Evolutionary conservation across 2,329 filamentous ascomycete genomes (phyloP), one percentile per base, ranked within the genome.

Genomic region (Colletotrichum sp.): DNA sequence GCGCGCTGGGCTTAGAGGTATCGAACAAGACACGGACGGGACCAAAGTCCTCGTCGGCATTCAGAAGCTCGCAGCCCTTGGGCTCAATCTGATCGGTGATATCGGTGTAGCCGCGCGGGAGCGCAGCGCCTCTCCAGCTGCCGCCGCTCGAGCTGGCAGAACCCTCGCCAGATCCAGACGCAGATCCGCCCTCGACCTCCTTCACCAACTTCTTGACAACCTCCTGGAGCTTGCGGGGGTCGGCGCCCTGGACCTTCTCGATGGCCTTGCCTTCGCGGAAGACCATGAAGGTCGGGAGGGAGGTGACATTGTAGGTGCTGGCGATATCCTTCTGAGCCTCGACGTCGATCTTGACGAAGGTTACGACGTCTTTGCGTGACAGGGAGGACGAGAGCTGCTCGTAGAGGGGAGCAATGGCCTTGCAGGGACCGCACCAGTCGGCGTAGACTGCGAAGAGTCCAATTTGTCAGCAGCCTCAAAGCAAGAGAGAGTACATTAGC

Each of bases 241-340:
- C 92, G 65, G 95, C 95, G 61, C 96, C 96, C 82, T 91, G 89
- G 76, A 97, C 91, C 80, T 92, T 93, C 69, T 94, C 90, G 63
- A 92, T 90, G 72, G 92, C 87, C 78, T 92, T 89, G 79, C 93
- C 93, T 82, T 94, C 90, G 80, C 94, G 93, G 88, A 95, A 98
- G 81, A 98, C 90, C 82, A 99, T 91, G 85, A 99, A 98, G n/a
- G 96, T 98, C 11, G 97, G 97, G 82, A 96, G 93, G 85, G 92
- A 91, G 25, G 92, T 93, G 82, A 99, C 89, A 78, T 89, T 88
- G 86, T 98, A 97, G 79, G 92, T 91, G 76, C 90, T 83, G 19
- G 95, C 92, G 78, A 99, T 91, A 49, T 95, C 92, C 81, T 92
- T 89, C 83, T 97, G 94, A 67, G 90, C 85, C 80, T 98, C 95